A percentile compares a stretch with the other conserved stretches of the same genome.
Evolutionary conservation across 1,284 basidiomycete genomes (phyloP).

Genomic region (Inonotus hispidus): DNA sequence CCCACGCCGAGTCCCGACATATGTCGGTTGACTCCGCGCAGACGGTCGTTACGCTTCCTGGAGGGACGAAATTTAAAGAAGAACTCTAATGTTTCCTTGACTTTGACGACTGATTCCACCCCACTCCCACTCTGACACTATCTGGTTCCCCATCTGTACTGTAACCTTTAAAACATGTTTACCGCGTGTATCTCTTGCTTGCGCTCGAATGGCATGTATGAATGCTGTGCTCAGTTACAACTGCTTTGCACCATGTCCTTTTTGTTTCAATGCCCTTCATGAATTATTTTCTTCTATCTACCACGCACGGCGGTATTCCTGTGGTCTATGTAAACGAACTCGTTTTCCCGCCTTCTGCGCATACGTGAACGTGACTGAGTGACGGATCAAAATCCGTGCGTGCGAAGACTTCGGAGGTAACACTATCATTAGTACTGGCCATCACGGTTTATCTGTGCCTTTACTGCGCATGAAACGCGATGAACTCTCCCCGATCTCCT

Average conservation of each 20-base stretch:
- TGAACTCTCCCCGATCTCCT: too few relatives aligned
- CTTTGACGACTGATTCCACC: not conserved
- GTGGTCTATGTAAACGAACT: too few relatives aligned
- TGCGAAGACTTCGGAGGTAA: too few relatives aligned
- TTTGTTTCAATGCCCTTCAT: not conserved
- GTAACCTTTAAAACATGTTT: not conserved
- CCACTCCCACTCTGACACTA: not conserved
- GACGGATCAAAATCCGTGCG: too few relatives aligned
- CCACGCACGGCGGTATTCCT: too few relatives aligned
- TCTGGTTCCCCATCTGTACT: not conserved
- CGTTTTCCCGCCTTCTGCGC: too few relatives aligned
- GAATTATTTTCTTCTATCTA: too few relatives aligned
- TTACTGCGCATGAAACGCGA: too few relatives aligned
- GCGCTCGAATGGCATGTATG: too few relatives aligned
- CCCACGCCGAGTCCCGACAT: not conserved
- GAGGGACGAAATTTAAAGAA: constrained; percentile 19
- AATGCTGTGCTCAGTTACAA: not conserved
- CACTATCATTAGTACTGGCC: too few relatives aligned
- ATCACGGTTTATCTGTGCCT: too few relatives aligned
- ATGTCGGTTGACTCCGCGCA: constrained; percentile 12
- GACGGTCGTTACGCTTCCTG: constrained; percentile 11
- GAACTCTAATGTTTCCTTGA: not conserved
- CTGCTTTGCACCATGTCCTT: not conserved
- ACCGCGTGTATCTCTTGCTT: not conserved
- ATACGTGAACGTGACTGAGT: too few relatives aligned